Evolutionary conservation across 768 basidiomycete species (phyloP).

Genomic region (Agaricus bisporus): DNA sequence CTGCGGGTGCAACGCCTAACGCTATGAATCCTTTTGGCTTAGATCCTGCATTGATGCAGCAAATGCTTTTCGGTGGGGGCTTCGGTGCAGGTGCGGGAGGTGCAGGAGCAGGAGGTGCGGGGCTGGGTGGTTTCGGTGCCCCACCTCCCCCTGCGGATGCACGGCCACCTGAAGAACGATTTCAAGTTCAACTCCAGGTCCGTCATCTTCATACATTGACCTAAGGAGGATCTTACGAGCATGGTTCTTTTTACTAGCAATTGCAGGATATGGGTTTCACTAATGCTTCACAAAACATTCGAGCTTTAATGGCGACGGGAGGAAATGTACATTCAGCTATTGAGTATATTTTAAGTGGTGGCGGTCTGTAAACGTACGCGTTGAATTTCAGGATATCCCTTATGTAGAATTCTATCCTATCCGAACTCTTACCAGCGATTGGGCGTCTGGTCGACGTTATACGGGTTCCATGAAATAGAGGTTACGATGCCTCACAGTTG

Average conservation of each 20-base stretch:
- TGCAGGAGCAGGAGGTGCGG: slow-evolving; percentile 18
- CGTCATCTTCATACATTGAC: background rate
- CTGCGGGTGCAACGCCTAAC: slow-evolving; percentile 12
- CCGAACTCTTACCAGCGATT: too few relatives aligned
- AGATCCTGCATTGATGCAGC: slow-evolving; percentile 40
- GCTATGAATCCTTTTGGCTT: slow-evolving; percentile 28
- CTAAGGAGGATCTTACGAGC: background rate
- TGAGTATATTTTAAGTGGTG: slow-evolving; percentile 84
- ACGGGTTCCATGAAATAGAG: too few relatives aligned
- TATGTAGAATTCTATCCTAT: too few relatives aligned
- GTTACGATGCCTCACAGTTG: too few relatives aligned
- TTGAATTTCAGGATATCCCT: background rate
- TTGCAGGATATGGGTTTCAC: slow-evolving; percentile 93
- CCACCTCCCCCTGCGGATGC: slow-evolving; percentile 56
- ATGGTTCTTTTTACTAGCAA: slow-evolving; percentile 45
- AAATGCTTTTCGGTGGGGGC: slow-evolving; percentile 26
- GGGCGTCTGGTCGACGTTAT: too few relatives aligned
- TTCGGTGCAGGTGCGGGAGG: slow-evolving; percentile 23
- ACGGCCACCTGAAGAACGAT: slow-evolving; percentile 85
- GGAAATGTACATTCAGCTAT: slow-evolving; percentile 91
- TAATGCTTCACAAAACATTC: slow-evolving; percentile 84
- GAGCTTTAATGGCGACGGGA: slow-evolving; percentile 86
- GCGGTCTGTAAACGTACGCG: slow-evolving; percentile 43
- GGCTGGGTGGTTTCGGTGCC: slow-evolving; percentile 21
- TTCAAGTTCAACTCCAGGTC: slow-evolving; percentile 81